Conservation (phyloP, 2,329 filamentous ascomycete genomes). For the Botrytis elliptica region DNA sequence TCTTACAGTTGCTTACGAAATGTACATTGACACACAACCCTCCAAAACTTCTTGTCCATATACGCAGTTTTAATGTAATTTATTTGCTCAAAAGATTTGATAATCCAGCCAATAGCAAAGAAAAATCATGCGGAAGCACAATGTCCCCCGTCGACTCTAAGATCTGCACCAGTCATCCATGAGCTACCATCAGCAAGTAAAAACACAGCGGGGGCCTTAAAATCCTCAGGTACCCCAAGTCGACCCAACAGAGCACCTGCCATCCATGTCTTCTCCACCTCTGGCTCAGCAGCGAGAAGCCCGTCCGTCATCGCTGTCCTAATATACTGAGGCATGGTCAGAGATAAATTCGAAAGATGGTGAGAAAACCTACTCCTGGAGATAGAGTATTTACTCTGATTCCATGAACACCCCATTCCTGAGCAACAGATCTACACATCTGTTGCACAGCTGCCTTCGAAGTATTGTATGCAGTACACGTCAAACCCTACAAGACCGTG, state of each 20-base stretch:
- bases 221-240: constrained; percentile 64
- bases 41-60: no score
- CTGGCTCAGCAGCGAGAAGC: constrained; percentile 42
- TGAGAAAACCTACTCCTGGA: constrained; percentile 44
- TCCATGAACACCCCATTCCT: constrained; percentile 60
- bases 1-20: no score
- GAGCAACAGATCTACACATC: constrained; percentile 56
- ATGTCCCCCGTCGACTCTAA: constrained; percentile 53
- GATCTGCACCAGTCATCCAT: constrained; percentile 47
- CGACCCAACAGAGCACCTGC: constrained; percentile 77
- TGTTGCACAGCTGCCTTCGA: constrained; percentile 62
- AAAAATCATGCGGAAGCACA: constrained; percentile 16
- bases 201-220: constrained; percentile 66
- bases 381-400: constrained; percentile 66
- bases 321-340: constrained; percentile 40
- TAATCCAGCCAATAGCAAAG: background rate
- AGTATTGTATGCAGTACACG: constrained; percentile 63
- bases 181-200: constrained; percentile 48
- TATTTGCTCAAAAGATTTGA: no score
- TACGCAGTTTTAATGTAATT: no score
- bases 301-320: constrained; percentile 50
- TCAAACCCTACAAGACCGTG: constrained; percentile 39
- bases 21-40: no score
- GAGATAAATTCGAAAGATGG: background rate
- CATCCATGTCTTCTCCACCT: constrained; percentile 60